Evolutionary conservation across 306 rosid species (phyloP).

Genomic region (Vachellia collinsii): DNA sequence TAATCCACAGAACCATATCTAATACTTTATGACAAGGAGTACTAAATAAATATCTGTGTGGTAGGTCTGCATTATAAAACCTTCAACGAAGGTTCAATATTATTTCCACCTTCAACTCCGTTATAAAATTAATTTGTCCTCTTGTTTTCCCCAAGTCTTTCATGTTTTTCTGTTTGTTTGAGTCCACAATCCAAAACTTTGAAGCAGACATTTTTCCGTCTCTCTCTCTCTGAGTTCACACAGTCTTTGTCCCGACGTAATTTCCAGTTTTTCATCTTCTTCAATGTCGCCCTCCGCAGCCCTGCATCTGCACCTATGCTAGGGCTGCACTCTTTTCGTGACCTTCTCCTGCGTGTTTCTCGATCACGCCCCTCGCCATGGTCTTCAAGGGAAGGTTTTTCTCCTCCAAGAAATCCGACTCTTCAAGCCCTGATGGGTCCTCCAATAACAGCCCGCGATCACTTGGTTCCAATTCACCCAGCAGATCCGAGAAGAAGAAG

Average conservation of each 20-base stretch:
- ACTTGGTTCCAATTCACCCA: constrained; percentile 75
- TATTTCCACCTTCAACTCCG: neutral
- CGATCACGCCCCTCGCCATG: constrained; percentile 48
- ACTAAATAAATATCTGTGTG: neutral
- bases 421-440: constrained; percentile 84
- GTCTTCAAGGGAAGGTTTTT: constrained; percentile 96
- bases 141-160: neutral
- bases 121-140: neutral
- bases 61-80: neutral
- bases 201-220: neutral
- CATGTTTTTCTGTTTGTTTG: neutral
- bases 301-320: constrained; percentile 52
- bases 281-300: constrained; percentile 51
- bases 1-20: neutral
- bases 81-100: neutral
- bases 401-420: constrained; percentile 85
- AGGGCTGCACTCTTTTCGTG: constrained; percentile 40
- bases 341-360: neutral
- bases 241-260: neutral
- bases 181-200: constrained; percentile 1
- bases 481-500: constrained; percentile 91
- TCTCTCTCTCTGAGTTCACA: neutral
- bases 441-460: constrained; percentile 73
- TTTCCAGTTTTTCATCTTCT: constrained; percentile 22
- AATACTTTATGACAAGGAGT: neutral